phyloP scores from a whole-genome alignment of 2,329 filamentous ascomycete species.

The Colletotrichum liriopes region DNA sequence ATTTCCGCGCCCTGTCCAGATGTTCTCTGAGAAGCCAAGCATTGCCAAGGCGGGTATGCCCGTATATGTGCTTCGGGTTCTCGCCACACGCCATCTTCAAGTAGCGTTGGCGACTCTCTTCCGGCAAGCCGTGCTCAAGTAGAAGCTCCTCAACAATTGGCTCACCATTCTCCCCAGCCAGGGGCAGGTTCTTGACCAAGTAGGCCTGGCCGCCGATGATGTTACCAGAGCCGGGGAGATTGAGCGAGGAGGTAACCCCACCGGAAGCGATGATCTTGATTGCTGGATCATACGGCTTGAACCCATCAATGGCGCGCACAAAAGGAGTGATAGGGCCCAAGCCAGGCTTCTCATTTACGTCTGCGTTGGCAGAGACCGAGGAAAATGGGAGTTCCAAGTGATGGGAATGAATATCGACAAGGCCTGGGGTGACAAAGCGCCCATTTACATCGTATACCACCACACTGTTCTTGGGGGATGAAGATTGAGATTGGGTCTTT shows the following conservation, averaged over 20 bases:
- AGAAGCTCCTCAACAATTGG: constrained; percentile 58
- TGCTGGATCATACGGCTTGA: constrained; percentile 59
- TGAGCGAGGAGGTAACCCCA: constrained; percentile 60
- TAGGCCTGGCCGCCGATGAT: constrained; percentile 61
- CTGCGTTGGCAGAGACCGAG: constrained; percentile 48
- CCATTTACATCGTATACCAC: constrained; percentile 53
- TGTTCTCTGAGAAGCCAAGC: constrained; percentile 57
- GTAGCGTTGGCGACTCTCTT: constrained; percentile 52
- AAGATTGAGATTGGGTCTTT: background rate
- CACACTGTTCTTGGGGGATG: constrained; percentile 17
- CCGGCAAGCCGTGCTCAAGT: constrained; percentile 55
- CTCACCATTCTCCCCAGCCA: constrained; percentile 53
- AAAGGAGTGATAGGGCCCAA: constrained; percentile 56
- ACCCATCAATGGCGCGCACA: constrained; percentile 48
- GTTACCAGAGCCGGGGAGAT: constrained; percentile 60
- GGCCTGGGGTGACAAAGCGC: constrained; percentile 58
- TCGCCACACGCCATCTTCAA: constrained; percentile 64
- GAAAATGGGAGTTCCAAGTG: constrained; percentile 55
- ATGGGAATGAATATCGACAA: constrained; percentile 64
- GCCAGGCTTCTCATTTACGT: constrained; percentile 55
- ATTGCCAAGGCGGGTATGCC: constrained; percentile 57
- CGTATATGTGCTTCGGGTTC: constrained; percentile 57
- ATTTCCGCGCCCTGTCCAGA: constrained; percentile 52
- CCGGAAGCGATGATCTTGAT: constrained; percentile 58
- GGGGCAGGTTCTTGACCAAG: constrained; percentile 57